Base-by-base conservation (phyloP, 305 asterid genomes). In the Ajuga reptans region DNA sequence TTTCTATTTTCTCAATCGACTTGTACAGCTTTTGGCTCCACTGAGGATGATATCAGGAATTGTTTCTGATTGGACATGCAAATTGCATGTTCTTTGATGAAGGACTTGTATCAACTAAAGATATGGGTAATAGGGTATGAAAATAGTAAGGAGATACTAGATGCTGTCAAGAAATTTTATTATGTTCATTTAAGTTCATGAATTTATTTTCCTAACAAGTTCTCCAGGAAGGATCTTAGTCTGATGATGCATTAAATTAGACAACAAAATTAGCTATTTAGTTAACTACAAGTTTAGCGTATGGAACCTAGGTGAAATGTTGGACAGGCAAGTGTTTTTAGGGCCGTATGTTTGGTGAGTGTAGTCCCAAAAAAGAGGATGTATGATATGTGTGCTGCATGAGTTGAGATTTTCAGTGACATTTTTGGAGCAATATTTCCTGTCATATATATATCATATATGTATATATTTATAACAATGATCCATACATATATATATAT, bases 91-190 rank as follows among this genome's bases (percentile, higher is more conserved):
- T 34, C 21, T 45, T 60, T 64, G 70, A 68, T 60, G 2, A 17
- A 12, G 24, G 60, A 12, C 6, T 36, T 31, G 2, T 56, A 55
- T 50, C 7, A 18, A 16, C 7, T 5, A 17, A 56, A 29, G 7
- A 42, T 50, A 58, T 3, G 17, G 66, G 37, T 24, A 12, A 7
- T 24, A 0, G 9, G 45, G 54, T 18, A 12, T 24, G 47, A 7
- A 27, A 51, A 41, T 15, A 59, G 5, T 66, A 50, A 45, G 53
- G 50, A 8, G 6, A 1, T 41, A 27, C 9, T n/a, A 17, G 33
- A 65, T 49, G 43, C 68, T 73, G 36, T 53, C 37, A 34, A 46
- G 41, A 54, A 64, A 14, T 56, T 47, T 56, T 10, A 36, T 47
- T 10, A 29, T 68, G 36, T 34, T 66, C 17, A 17, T 24, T 66